These are phyloP conservation scores for Beauveria caledonica DNA, from an alignment of 2,329 filamentous ascomycete genomes.

Conservation along the genomic window DNA sequence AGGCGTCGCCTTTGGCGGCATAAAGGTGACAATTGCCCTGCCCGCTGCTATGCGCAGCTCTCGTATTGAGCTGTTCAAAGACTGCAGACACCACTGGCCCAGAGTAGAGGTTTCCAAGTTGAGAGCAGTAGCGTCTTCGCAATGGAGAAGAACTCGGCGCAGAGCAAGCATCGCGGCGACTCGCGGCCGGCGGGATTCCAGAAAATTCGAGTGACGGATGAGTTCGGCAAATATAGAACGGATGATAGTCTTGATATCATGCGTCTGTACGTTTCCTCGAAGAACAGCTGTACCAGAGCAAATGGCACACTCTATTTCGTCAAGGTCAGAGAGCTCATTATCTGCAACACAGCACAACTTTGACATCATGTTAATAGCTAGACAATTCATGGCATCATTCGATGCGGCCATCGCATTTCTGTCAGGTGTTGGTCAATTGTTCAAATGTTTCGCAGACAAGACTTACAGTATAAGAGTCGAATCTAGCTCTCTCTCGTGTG, in stretches of 20 bases:
- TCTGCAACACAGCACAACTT: not conserved
- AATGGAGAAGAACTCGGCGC: constrained; percentile 61
- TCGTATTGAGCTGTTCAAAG: constrained; percentile 72
- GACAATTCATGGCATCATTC: constrained; percentile 1
- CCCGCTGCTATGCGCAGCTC: constrained; percentile 79
- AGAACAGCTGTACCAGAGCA: not conserved
- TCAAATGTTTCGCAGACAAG: not conserved
- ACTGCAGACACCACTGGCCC: constrained; percentile 75
- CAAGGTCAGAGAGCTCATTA: not conserved
- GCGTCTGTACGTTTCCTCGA: not conserved
- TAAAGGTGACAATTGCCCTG: constrained; percentile 57
- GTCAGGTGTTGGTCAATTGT: not conserved
- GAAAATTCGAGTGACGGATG: constrained; percentile 36
- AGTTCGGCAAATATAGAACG: constrained; percentile 39
- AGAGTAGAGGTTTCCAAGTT: constrained; percentile 59
- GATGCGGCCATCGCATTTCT: not conserved
- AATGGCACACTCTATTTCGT: not conserved
- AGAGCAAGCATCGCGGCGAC: constrained; percentile 66
- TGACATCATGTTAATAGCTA: constrained; percentile 9
- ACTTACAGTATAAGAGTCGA: not conserved
- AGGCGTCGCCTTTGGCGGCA: constrained; percentile 29
- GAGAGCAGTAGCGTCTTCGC: constrained; percentile 48
- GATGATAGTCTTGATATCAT: constrained; percentile 27
- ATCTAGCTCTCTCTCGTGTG: not conserved
- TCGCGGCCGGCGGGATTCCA: constrained; percentile 50